Base-by-base conservation (phyloP, 1,139 yeast species). In the Citeromyces siamensis region DNA sequence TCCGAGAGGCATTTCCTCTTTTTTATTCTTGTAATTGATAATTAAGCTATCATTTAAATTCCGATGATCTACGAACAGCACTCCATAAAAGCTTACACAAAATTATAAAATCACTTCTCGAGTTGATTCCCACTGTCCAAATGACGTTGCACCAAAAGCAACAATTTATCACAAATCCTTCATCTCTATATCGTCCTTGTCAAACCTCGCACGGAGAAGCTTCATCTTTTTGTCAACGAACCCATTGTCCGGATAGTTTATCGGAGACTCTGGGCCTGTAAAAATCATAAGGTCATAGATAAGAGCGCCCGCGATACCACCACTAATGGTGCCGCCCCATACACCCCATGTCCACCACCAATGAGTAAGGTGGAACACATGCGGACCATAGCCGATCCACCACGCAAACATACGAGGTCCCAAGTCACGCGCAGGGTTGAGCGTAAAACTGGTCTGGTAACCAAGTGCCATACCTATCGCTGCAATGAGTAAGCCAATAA, bases 341-440 rank as follows among this genome's bases (percentile, higher is more conserved):
- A 72, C 71, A 21, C 68, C 67, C 75, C 75, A 68, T 47, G 64
- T 65, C 50, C 65, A 68, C 45, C 60, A 58, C 44, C 58, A 53
- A 37, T 64, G 58, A 7, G 52, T 46, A 12, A 26, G 16, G 12
- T 53, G 44, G 56, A 62, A 68, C 44, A 66, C 50, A 17, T 55
- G 55, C 37, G 57, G 47, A 35, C 66, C 62, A 43, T 66, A 66
- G 22, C 75, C 75, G 33, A 66, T 56, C 35, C 64, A 51, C 35
- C 54, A 55, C 22, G 69, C 50, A 22, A 71, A 71, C 34, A 68
- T 47, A 46, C 75, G 55, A 41, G 75, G 74, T 31, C 69, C 71
- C 38, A 67, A 56, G 50, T 68, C 75, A 55, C 75, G 64, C 18
- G 74, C 74, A 42, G 64, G 53, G 51, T 68, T 68, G 44, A 68